A percentile compares a stretch with the other conserved stretches of the same genome.
phyloP scores from a whole-genome alignment of 2,329 filamentous ascomycete genomes.

The Xylariaceae sp. region DNA sequence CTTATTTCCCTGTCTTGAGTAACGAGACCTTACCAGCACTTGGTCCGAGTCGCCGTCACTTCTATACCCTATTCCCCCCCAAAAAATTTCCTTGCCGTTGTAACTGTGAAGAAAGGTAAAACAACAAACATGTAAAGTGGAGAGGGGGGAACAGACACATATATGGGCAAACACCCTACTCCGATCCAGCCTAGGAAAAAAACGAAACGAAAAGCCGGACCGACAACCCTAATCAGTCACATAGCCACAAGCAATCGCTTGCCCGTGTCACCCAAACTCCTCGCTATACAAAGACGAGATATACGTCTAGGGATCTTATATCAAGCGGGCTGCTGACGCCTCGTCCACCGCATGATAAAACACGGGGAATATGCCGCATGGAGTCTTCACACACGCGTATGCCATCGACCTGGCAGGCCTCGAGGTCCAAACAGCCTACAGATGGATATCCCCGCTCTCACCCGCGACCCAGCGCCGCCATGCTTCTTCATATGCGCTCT shows the following conservation, averaged over 20 bases:
- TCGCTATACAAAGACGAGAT: background rate
- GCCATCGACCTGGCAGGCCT: slow-evolving; percentile 2
- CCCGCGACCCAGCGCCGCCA: slow-evolving; percentile 89
- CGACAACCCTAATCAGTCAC: background rate
- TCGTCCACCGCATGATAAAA: background rate
- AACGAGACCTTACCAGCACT: slow-evolving; percentile 46
- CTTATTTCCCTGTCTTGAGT: slow-evolving; percentile 37
- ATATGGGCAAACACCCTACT: slow-evolving; percentile 6
- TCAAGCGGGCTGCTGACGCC: background rate
- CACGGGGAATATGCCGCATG: background rate
- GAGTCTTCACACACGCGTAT: background rate
- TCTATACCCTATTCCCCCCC: slow-evolving; percentile 38
- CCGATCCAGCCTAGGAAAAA: slow-evolving; percentile 4
- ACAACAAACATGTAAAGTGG: slow-evolving; percentile 7
- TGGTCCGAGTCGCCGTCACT: slow-evolving; percentile 45
- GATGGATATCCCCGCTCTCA: slow-evolving; percentile 90
- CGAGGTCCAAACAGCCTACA: slow-evolving; percentile 47
- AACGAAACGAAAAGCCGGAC: background rate
- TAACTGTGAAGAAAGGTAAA: slow-evolving; percentile 10
- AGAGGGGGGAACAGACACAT: background rate
- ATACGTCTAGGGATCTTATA: background rate
- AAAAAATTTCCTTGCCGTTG: slow-evolving; percentile 6
- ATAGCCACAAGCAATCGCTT: background rate
- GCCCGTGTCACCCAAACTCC: background rate
- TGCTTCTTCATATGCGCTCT: slow-evolving; percentile 85